Evolutionary conservation across 208 protist species (phyloP).

Genomic region (Trypanosoma conorhini): DNA sequence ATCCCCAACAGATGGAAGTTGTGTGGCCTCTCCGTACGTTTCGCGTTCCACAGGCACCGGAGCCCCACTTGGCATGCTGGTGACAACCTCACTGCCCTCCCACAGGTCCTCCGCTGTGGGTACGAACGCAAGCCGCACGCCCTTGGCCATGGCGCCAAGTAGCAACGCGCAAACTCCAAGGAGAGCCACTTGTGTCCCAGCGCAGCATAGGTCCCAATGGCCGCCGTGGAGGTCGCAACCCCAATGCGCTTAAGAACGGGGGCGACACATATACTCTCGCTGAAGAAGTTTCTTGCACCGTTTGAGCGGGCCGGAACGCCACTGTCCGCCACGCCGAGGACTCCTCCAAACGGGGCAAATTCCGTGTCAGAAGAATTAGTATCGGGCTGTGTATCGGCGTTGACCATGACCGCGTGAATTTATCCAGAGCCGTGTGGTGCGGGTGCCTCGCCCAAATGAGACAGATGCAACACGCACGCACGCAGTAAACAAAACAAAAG

Average conservation of each 20-base stretch:
- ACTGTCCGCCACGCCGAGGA: conserved; percentile 58
- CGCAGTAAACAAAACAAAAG: not conserved
- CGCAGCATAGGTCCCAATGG: conserved; percentile 26
- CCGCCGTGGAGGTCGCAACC: not conserved
- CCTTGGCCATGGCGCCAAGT: conserved; percentile 65
- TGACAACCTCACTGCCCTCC: conserved; percentile 34
- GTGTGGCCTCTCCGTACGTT: conserved; percentile 35
- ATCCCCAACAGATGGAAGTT: conserved; percentile 41
- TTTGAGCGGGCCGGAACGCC: conserved; percentile 82
- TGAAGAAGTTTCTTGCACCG: conserved; percentile 55
- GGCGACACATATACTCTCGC: conserved; percentile 46
- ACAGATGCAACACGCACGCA: not conserved
- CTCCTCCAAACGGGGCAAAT: conserved; percentile 51
- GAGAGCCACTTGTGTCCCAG: conserved; percentile 71
- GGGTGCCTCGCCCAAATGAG: not conserved
- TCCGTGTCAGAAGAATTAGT: conserved; percentile 43
- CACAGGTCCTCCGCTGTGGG: conserved; percentile 61
- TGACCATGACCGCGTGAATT: conserved; percentile 25
- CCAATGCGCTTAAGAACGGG: conserved; percentile 23
- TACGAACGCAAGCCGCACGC: conserved; percentile 59
- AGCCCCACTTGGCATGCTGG: conserved; percentile 19
- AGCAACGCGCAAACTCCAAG: conserved; percentile 74
- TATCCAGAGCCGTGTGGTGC: not conserved
- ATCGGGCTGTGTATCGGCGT: conserved; percentile 33
- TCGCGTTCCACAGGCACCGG: conserved; percentile 34